These are phyloP conservation scores for Rhizoctonia solani DNA, from an alignment of 1,284 basidiomycete genomes.

Conservation along the genomic window DNA sequence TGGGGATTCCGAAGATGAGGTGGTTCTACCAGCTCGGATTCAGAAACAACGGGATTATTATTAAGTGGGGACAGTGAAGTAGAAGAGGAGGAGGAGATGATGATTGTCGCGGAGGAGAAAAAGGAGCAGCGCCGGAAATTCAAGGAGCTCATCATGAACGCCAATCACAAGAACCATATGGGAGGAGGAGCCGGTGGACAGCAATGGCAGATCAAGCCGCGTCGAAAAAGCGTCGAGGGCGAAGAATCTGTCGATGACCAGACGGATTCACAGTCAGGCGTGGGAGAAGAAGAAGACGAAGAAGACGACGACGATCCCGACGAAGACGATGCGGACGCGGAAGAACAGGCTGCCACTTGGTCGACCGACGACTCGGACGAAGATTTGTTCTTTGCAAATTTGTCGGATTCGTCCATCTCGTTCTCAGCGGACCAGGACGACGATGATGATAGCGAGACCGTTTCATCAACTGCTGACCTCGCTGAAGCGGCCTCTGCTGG, in stretches of 20 bases:
- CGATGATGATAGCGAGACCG: slow-evolving; percentile 27
- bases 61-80: slow-evolving; percentile 33
- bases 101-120: neutral
- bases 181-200: slow-evolving; percentile 19
- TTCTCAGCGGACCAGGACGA: slow-evolving; percentile 19
- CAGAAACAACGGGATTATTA: neutral
- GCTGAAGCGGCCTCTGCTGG: slow-evolving; percentile 22
- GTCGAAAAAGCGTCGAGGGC: slow-evolving; percentile 26
- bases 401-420: slow-evolving; percentile 28
- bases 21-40: neutral
- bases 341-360: slow-evolving; percentile 13
- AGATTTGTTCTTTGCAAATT: slow-evolving; percentile 28
- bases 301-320: slow-evolving; percentile 21
- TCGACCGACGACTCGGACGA: slow-evolving; percentile 28
- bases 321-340: slow-evolving; percentile 13
- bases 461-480: slow-evolving; percentile 20
- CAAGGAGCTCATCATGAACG: slow-evolving; percentile 4
- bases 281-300: slow-evolving; percentile 17
- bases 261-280: slow-evolving; percentile 20
- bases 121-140: slow-evolving; percentile 7
- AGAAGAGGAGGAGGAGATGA: slow-evolving; percentile 36
- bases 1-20: slow-evolving; percentile 1
- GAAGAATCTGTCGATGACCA: slow-evolving; percentile 17
- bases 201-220: slow-evolving; percentile 28
- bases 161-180: slow-evolving; percentile 12